A percentile compares a stretch with the other conserved stretches of the same genome.
Conservation (phyloP, 257 asterid genomes). For the Solanum corneliomulleri region DNA sequence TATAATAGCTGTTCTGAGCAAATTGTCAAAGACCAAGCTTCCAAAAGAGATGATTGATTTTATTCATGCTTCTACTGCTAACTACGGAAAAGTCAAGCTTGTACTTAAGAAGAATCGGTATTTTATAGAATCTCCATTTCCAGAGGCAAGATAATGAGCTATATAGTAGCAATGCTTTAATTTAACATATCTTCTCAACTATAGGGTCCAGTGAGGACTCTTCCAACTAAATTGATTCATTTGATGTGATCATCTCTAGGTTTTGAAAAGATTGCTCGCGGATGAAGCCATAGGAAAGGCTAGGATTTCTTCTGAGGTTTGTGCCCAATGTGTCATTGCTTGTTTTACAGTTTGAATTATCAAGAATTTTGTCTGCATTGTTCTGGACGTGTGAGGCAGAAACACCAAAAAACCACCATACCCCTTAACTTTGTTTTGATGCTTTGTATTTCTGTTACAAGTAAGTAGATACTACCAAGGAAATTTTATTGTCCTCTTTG, state of each 20-base stretch:
- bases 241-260: constrained; percentile 34
- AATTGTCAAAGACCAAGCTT: constrained; percentile 85
- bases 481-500: background rate
- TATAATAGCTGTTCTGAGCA: constrained; percentile 70
- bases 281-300: constrained; percentile 78
- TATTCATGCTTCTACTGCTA: constrained; percentile 81
- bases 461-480: background rate
- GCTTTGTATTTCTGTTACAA: background rate
- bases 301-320: constrained; percentile 58
- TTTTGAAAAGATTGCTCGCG: constrained; percentile 59
- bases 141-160: constrained; percentile 54
- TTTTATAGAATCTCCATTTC: constrained; percentile 85
- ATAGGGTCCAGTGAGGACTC: background rate
- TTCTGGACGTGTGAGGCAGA: background rate
- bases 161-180: background rate
- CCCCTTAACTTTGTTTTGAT: background rate
- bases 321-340: background rate
- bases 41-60: constrained; percentile 95
- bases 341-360: background rate
- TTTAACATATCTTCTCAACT: background rate
- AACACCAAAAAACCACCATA: background rate
- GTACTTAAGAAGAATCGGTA: constrained; percentile 94
- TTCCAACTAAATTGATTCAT: background rate
- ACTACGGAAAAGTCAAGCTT: constrained; percentile 95
- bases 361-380: background rate